Base-by-base conservation (phyloP, 371 early-diverging fungal genomes). In the Mucor racemosus region DNA sequence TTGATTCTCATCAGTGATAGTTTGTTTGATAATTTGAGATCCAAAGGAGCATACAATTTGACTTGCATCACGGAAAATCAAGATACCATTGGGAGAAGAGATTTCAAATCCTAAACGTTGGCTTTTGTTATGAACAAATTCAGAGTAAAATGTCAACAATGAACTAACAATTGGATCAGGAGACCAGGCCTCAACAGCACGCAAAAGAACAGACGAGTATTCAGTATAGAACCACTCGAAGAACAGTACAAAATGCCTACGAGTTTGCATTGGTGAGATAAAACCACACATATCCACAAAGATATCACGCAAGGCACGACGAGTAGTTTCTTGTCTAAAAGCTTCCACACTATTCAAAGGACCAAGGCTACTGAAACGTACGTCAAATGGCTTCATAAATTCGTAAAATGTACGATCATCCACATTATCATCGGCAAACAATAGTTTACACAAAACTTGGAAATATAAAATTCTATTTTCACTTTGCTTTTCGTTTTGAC, bases 11-110 rank as follows among this genome's bases (percentile, higher is more conserved):
- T 66, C 66, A 31, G 64, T 58, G 6, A 72, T 68, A 41, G 68
- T 68, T 31, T 73, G 79, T 42, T 79, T 77, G 58, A 71, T n/a
- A 3, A 76, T 64, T 44, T 73, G 74, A 33, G 62, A 65, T 64
- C 86, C 87, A 60, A 79, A 86, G 3, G 79, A 78, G 15, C 73
- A 68, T 44, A 83, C 48, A 13, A 88, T 83, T 63, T 85, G 85
- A 73, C 94, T 93, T 3, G 94, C 90, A 74, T 95, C 92, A 42
- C 93, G 86, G 77, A 97, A 97, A n/a, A 96, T 80, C 34, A 97
- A 77, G 39, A 97, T 93, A 21, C 96, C 95, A 62, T 94, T 92
- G 1, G 95, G 83, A 8, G 95, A 94, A 7, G 94, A 90, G 36
- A 91, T 78, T 36, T 95, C 96, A 81, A 95, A 95, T 44, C 83